These are phyloP conservation scores for Colletotrichum eleusines DNA, from an alignment of 2,329 filamentous ascomycete genomes.

Conservation along the genomic window DNA sequence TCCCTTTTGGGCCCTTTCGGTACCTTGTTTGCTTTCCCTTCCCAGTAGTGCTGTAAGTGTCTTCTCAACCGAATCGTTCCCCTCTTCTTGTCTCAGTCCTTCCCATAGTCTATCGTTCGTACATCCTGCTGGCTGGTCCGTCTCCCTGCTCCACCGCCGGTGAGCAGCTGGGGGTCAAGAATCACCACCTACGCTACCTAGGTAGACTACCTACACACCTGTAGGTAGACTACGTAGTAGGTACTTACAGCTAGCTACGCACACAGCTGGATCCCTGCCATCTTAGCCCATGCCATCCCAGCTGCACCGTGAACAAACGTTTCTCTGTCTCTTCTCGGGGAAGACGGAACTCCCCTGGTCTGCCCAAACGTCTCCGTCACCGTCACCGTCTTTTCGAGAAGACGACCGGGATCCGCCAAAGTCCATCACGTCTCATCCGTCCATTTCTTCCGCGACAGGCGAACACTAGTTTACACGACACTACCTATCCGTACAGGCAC, in stretches of 20 bases:
- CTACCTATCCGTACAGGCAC: too few species aligned
- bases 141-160: conserved; percentile 1
- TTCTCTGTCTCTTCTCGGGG: conserved; percentile 38
- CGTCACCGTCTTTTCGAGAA: conserved; percentile 42
- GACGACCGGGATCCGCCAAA: conserved; percentile 19
- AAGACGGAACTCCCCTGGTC: conserved; percentile 37
- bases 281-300: conserved; percentile 19
- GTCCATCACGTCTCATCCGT: conserved; percentile 33
- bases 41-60: too few species aligned
- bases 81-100: neutral
- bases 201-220: neutral
- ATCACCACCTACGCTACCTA: neutral
- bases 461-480: neutral
- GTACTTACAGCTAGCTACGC: too few species aligned
- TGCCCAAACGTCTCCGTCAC: conserved; percentile 40
- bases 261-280: conserved; percentile 24
- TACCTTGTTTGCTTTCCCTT: neutral
- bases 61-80: conserved; percentile 7
- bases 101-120: neutral
- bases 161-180: neutral
- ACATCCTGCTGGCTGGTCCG: neutral
- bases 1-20: neutral
- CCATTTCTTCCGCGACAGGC: neutral
- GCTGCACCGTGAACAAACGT: conserved; percentile 33
- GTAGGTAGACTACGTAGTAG: neutral